phyloP scores from a whole-genome alignment of 2,329 filamentous ascomycete species.

The Colletotrichum plurivorum region DNA sequence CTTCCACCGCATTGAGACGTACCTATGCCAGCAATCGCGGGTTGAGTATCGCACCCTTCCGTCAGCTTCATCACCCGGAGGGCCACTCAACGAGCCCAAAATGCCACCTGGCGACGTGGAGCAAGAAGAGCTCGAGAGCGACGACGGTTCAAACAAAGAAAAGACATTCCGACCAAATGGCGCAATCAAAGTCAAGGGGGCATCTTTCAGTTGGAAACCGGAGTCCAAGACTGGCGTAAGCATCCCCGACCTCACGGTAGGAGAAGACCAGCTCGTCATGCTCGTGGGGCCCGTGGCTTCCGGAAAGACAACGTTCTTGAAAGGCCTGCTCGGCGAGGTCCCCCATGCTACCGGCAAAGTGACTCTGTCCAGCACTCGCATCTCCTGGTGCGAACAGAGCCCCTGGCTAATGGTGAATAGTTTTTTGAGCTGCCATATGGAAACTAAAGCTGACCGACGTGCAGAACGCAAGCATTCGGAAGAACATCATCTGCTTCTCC shows the following conservation, averaged over 20 bases:
- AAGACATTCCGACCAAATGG: no score
- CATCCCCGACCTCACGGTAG: constrained; percentile 51
- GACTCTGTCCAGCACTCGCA: constrained; percentile 20
- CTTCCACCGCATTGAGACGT: constrained; percentile 47
- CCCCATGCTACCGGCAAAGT: constrained; percentile 43
- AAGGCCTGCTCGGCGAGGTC: constrained; percentile 54
- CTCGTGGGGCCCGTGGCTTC: constrained; percentile 60
- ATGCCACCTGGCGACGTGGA: not conserved
- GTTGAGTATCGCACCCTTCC: constrained; percentile 44
- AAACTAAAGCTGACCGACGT: not conserved
- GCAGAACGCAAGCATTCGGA: constrained; percentile 50
- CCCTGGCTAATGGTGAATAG: constrained; percentile 50
- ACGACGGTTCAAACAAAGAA: no score
- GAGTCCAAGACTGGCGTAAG: constrained; percentile 45
- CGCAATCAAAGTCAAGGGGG: constrained; percentile 43
- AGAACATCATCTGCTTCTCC: constrained; percentile 52
- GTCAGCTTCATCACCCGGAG: not conserved
- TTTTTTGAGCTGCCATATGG: no score
- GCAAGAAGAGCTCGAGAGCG: not conserved
- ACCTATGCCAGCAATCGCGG: constrained; percentile 44
- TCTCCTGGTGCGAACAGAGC: constrained; percentile 52
- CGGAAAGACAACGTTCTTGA: constrained; percentile 61
- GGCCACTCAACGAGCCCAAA: constrained; percentile 4
- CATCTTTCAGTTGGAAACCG: constrained; percentile 53
- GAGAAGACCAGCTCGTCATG: constrained; percentile 51